Evolutionary conservation across 73 alveolate genomes (phyloP), one percentile per base, ranked within the genome.

Genomic region (Symbiodinium natans): DNA sequence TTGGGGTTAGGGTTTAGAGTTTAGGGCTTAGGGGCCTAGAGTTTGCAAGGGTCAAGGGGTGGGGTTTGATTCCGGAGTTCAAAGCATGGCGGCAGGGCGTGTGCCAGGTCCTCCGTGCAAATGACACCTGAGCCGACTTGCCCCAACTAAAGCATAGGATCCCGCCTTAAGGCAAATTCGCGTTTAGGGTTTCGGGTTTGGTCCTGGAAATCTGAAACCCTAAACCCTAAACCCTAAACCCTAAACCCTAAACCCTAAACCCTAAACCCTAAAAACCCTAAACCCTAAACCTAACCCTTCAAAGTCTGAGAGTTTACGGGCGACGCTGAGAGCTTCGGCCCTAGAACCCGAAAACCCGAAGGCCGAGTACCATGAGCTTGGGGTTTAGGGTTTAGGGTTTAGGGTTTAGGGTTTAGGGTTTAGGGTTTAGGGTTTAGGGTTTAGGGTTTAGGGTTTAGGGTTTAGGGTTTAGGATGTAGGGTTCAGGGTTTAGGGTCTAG

Each of bases 51-150:
- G 59, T 46, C 59, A 13, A 11, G 5, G 56, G 56, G 56, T 43
- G 56, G 56, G 5, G 56, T 46, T 34, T 63, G 82, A 27, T 1
- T 9, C 17, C 36, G 36, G 8, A 10, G 3, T 10, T 29, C 2
- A 43, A 86, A 38, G 3, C 2, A 33, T 27, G 94, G n/a, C 84
- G 21, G 84, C 43, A 36, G 13, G 29, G 73, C 97, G 36, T 90
- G 97, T 33, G 97, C 97, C 21, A 90, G 88, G 87, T 90, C 97
- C 46, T 90, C 97, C 15, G 97, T 90, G 39, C 97, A 90, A 73
- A 90, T 90, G 52, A 90, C 97, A 59, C 85, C 92, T 83, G 41
- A 19, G 42, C 33, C 23, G 10, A 13, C 6, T 6, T 46, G 59
- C 59, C 13, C 13, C 21, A 13, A 13, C 39, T 63, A 0, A 27